Base-by-base conservation (phyloP, 2,329 filamentous ascomycete genomes). In the Colletotrichum caudatum region DNA sequence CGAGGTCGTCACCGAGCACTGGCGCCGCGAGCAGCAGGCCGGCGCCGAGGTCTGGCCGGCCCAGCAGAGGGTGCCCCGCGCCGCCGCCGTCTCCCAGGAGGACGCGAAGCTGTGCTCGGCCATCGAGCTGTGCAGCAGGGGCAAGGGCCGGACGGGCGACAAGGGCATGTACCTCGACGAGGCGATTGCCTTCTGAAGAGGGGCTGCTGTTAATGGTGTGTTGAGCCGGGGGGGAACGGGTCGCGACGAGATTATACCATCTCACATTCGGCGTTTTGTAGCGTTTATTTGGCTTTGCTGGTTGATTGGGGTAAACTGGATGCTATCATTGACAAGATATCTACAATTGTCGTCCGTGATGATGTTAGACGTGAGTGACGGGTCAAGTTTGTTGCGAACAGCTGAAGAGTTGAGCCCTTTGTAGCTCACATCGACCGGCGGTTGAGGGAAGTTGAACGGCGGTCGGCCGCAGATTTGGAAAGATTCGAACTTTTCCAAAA, bases 1-100 rank as follows among this genome's bases (percentile, higher is more conserved):
- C 3, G 83, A 88, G 51, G 77, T 82, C 20, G 78, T 89, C 44
- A 81, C 80, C 39, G 81, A 82, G 48, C 87, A 89, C 74, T 79
- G 82, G 73, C 79, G 83, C 71, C 79, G 80, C 33, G 87, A 89
- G 77, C 81, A 82, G 75, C 78, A 78, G 2, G 80, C 77, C 0
- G 83, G 82, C 9, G 74, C 77, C 44, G 83, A 88, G 78, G 86
- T 89, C 64, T 88, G 86, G 86, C 87, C 87, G 0, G 86, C 87
- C 1, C 80, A 79, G 54, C 84, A 81, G 61, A 74, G 66, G 9
- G 71, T 81, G 46, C 80, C 81, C 39, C 74, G 76, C 70, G 73
- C 70, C 2, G 76, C 78, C 7, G 62, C 72, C 8, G 72, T 69
- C 33, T 76, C 74, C n/a, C 76, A 77, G 46, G 76, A 74, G 18